Conservation (phyloP, 495 filamentous ascomycete genomes). For the Neurospora sp. region DNA sequence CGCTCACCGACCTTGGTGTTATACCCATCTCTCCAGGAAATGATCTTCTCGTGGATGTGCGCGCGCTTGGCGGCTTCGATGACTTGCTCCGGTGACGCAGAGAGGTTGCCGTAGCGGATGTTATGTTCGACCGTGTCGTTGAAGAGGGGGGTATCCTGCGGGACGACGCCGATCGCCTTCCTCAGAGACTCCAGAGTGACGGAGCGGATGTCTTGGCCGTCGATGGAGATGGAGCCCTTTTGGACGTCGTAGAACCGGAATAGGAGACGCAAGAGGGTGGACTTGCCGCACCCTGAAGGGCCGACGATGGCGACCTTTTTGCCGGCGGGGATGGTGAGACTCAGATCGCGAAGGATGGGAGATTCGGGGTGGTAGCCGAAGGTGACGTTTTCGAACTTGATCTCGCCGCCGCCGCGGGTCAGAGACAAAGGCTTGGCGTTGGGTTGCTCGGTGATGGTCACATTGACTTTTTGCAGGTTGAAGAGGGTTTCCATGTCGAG, state of each 20-base stretch:
- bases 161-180: slow-evolving; percentile 94
- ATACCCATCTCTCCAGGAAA: slow-evolving; percentile 72
- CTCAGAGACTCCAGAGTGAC: slow-evolving; percentile 75
- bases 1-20: slow-evolving; percentile 88
- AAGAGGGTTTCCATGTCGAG: slow-evolving; percentile 98
- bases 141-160: slow-evolving; percentile 94
- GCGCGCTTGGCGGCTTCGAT: slow-evolving; percentile 67
- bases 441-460: slow-evolving; percentile 65
- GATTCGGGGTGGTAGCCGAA: slow-evolving; percentile 86
- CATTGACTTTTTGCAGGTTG: slow-evolving; percentile 96
- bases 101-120: slow-evolving; percentile 85
- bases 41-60: slow-evolving; percentile 73
- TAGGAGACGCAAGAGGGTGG: slow-evolving; percentile 77
- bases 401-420: slow-evolving; percentile 74
- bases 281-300: slow-evolving; percentile 92
- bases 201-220: slow-evolving; percentile 83
- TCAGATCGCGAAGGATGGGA: slow-evolving; percentile 78
- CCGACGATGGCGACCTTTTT: slow-evolving; percentile 95
- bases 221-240: slow-evolving; percentile 75
- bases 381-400: slow-evolving; percentile 86
- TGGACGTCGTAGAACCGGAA: slow-evolving; percentile 95
- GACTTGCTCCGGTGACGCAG: slow-evolving; percentile 64
- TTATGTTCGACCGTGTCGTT: slow-evolving; percentile 94
- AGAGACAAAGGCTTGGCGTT: slow-evolving; percentile 63
- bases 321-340: slow-evolving; percentile 82